These are phyloP conservation scores for Coniferiporia weirii DNA, from an alignment of 1,284 basidiomycete genomes.

Conservation along the genomic window DNA sequence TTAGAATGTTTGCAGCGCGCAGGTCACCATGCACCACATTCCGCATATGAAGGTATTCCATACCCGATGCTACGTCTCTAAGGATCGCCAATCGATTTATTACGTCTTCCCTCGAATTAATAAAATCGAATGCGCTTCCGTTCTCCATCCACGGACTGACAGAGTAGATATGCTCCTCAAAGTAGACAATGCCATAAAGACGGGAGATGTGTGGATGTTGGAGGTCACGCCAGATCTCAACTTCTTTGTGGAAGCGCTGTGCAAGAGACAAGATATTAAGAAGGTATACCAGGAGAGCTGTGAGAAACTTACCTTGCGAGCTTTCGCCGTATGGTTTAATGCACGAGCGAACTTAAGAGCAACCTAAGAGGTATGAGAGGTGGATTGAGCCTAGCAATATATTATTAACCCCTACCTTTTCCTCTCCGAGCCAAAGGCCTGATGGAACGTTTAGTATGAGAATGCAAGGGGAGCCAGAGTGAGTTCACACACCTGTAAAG, in stretches of 20 bases:
- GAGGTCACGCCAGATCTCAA: slow-evolving; percentile 39
- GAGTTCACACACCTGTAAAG: slow-evolving; percentile 29
- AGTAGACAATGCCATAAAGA: slow-evolving; percentile 31
- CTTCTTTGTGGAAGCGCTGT: slow-evolving; percentile 36
- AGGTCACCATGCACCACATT: slow-evolving; percentile 42
- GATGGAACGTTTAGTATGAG: neutral
- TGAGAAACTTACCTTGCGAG: slow-evolving; percentile 27
- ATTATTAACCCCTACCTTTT: slow-evolving; percentile 19
- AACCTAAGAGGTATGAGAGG: slow-evolving; percentile 23
- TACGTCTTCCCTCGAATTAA: slow-evolving; percentile 27
- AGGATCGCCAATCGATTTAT: slow-evolving; percentile 34
- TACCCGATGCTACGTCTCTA: slow-evolving; percentile 34
- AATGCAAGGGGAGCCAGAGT: neutral
- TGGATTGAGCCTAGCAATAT: neutral
- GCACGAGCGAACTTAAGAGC: slow-evolving; percentile 31
- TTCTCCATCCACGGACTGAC: slow-evolving; percentile 45
- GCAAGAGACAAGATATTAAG: neutral
- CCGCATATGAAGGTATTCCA: slow-evolving; percentile 38
- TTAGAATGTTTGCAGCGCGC: slow-evolving; percentile 39
- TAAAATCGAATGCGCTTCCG: slow-evolving; percentile 32
- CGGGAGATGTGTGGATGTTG: slow-evolving; percentile 37
- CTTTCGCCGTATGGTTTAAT: slow-evolving; percentile 29
- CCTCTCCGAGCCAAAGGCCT: slow-evolving; percentile 38
- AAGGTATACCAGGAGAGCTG: neutral
- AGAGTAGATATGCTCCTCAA: slow-evolving; percentile 9